Conservation (phyloP, 2,329 filamentous ascomycete genomes). For the Scedosporium boydii region DNA sequence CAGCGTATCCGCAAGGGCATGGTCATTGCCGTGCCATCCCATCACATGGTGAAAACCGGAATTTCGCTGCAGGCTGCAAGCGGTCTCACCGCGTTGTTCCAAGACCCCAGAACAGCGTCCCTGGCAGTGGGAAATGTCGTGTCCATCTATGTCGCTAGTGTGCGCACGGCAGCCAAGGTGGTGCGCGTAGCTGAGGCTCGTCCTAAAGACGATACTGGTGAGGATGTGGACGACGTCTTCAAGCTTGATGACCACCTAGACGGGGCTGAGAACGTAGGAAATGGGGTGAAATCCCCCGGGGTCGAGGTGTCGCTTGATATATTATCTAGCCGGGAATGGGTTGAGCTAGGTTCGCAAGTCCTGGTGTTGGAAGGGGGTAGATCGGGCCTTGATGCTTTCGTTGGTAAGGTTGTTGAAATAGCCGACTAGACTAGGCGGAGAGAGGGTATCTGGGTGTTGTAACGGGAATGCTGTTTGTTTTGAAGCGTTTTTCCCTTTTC, state of each 20-base stretch:
- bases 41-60: constrained; percentile 45
- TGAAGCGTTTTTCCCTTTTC: neutral
- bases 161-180: constrained; percentile 72
- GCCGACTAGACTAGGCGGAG: constrained; percentile 29
- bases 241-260: constrained; percentile 40
- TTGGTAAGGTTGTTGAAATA: constrained; percentile 57
- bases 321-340: constrained; percentile 60
- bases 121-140: constrained; percentile 60
- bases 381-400: constrained; percentile 61
- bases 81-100: constrained; percentile 63
- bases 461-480: neutral
- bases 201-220: constrained; percentile 33
- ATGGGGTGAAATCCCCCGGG: constrained; percentile 7
- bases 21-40: constrained; percentile 59
- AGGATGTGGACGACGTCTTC: constrained; percentile 48
- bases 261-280: constrained; percentile 14
- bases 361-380: constrained; percentile 63
- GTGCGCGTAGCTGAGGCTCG: constrained; percentile 36
- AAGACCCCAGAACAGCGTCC: constrained; percentile 49
- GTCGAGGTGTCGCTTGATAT: constrained; percentile 58
- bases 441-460: neutral
- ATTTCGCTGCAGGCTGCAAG: constrained; percentile 55
- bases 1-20: constrained; percentile 66
- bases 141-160: constrained; percentile 80
- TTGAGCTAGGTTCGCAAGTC: constrained; percentile 61